phyloP scores from a whole-genome alignment of 2,329 filamentous ascomycete genomes.

The Camillea tinctor region DNA sequence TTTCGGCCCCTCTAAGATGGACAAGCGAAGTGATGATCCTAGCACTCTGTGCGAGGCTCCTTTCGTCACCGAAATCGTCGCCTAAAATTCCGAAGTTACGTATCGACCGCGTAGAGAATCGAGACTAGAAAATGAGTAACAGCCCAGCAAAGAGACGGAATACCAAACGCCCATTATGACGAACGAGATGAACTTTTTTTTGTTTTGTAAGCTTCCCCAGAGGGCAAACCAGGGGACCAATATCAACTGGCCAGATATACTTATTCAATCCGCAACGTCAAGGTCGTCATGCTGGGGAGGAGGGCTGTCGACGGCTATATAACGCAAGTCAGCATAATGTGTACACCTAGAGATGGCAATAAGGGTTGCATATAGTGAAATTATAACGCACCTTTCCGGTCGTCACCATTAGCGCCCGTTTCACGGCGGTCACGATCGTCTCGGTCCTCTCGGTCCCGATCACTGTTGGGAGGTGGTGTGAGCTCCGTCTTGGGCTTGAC shows the following conservation, averaged over 20 bases:
- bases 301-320: slow-evolving; percentile 67
- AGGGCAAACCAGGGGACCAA: slow-evolving; percentile 5
- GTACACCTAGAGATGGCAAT: slow-evolving; percentile 6
- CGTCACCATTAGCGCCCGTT: slow-evolving; percentile 78
- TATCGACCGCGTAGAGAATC: slow-evolving; percentile 6
- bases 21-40: not conserved
- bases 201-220: not conserved
- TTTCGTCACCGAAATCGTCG: not conserved
- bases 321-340: slow-evolving; percentile 15
- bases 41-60: not conserved
- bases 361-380: too few relatives aligned
- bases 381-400: slow-evolving; percentile 73
- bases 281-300: slow-evolving; percentile 88
- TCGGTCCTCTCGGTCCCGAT: slow-evolving; percentile 62
- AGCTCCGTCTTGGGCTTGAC: slow-evolving; percentile 6
- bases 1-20: not conserved
- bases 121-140: slow-evolving; percentile 34
- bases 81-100: not conserved
- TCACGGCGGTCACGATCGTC: slow-evolving; percentile 75
- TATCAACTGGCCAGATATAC: slow-evolving; percentile 21
- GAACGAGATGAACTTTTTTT: slow-evolving; percentile 1
- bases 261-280: slow-evolving; percentile 78
- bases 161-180: slow-evolving; percentile 11
- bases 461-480: slow-evolving; percentile 30
- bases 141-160: slow-evolving; percentile 23